Percentiles rank a stretch among this genome's conserved stretches.
These are phyloP conservation scores for Apophysomyces trapeziformis DNA, from an alignment of 371 early-diverging fungal species.

Conservation along the genomic window DNA sequence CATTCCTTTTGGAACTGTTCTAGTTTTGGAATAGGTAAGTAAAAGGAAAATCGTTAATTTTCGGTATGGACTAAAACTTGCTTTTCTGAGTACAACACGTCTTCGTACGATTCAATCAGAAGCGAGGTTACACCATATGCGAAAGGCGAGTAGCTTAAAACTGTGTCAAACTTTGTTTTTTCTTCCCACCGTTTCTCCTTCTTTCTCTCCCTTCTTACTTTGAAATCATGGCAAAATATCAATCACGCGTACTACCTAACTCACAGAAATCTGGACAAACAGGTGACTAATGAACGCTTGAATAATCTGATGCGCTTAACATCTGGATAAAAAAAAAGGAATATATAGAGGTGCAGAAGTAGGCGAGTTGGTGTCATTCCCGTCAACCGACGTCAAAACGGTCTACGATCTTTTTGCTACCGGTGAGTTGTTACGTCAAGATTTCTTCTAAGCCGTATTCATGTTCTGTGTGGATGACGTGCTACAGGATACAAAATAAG, in stretches of 20 bases:
- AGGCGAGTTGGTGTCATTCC: conserved; percentile 15
- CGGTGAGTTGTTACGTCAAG: conserved; percentile 21
- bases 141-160: not conserved
- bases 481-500: conserved; percentile 37
- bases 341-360: conserved; percentile 32
- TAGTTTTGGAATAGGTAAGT: not conserved
- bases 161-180: conserved; percentile 3
- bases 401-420: conserved; percentile 35
- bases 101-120: not conserved
- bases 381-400: conserved; percentile 35
- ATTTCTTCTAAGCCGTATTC: not conserved
- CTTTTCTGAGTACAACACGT: too few relatives aligned
- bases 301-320: conserved; percentile 1
- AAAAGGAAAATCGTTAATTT: too few relatives aligned
- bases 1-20: not conserved
- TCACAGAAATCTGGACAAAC: conserved; percentile 40
- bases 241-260: conserved; percentile 40
- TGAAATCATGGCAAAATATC: conserved; percentile 19
- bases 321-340: conserved; percentile 16
- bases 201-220: not conserved
- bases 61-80: too few relatives aligned
- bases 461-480: not conserved
- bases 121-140: not conserved
- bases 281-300: conserved; percentile 19
- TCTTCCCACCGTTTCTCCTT: not conserved